Base-by-base conservation (phyloP, 2,329 filamentous ascomycete genomes). In the Arthrinium phaeospermum region DNA sequence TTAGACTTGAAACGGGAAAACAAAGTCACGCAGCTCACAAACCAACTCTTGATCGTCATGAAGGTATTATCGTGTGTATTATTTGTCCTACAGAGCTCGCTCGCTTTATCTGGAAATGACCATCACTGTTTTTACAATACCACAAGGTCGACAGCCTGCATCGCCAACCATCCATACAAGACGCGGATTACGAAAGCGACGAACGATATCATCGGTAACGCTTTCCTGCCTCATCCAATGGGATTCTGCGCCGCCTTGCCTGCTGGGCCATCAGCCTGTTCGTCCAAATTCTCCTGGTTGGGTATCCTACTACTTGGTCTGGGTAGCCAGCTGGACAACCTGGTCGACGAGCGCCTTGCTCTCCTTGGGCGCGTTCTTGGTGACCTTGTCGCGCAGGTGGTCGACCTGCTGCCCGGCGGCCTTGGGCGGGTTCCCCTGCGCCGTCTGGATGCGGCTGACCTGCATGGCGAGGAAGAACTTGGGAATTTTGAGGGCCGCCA, bases 391-490 rank as follows among this genome's bases (percentile, higher is more conserved):
- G 69, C 86, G 79, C 73, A 90, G 80, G 78, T 91, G 89, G 70
- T 89, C 85, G 16, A 91, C 88, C 77, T 87, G 86, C 77, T 82
- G 80, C 8, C 85, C 87, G 0, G 89, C 79, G 24, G 81, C 85
- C 0, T 83, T 81, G 1, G 88, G 88, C 67, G 85, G 79, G 70
- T 85, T 86, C 0, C 89, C 89, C 80, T 90, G 87, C 0, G 89
- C 89, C 0, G 88, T 89, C 80, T 88, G 83, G 74, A 91, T 90
- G 30, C 89, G 82, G 51, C 86, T 85, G 45, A 91, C 84, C 80
- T 91, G 89, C 79, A 90, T 88, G 72, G 85, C 81, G 61, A 91
- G 78, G 79, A 91, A 91, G 85, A 91, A 91, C 80, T 91, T 91
- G 73, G 89, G 89, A 6, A 88, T 86, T 80, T 91, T 91, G 80